These are phyloP conservation scores for Cyclaneusma minus DNA, from an alignment of 2,329 filamentous ascomycete species.

Conservation along the genomic window DNA sequence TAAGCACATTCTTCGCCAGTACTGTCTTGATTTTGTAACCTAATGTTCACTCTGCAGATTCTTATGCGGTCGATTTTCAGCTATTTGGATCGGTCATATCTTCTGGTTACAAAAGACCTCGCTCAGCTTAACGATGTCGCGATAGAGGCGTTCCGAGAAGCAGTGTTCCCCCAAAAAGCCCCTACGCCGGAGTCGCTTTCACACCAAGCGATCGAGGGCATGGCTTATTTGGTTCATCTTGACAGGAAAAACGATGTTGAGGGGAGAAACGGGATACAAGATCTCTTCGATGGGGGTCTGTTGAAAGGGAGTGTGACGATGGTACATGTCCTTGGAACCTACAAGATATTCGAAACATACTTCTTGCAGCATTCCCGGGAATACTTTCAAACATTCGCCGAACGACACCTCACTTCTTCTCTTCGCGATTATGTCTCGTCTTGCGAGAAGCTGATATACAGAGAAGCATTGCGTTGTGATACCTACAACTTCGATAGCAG, in stretches of 20 bases:
- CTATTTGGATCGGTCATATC: conserved; percentile 81
- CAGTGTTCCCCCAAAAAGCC: conserved; percentile 23
- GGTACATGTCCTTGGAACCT: conserved; percentile 73
- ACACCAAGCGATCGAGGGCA: conserved; percentile 33
- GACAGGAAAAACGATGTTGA: conserved; percentile 48
- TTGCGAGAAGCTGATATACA: conserved; percentile 51
- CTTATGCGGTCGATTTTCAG: conserved; percentile 81
- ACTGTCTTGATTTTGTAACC: neutral
- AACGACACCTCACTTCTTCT: conserved; percentile 41
- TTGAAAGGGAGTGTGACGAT: conserved; percentile 65
- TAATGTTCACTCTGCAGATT: conserved; percentile 29
- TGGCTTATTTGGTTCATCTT: conserved; percentile 59
- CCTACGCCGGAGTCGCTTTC: conserved; percentile 17
- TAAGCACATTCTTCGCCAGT: conserved; percentile 25
- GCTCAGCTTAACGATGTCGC: conserved; percentile 70
- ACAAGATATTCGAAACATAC: conserved; percentile 65
- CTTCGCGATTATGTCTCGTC: conserved; percentile 64
- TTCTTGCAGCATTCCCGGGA: conserved; percentile 52
- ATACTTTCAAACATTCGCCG: conserved; percentile 58
- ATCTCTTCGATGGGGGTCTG: conserved; percentile 43
- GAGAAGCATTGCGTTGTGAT: conserved; percentile 64
- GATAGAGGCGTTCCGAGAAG: conserved; percentile 56
- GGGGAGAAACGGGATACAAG: too few species aligned
- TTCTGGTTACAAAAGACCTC: conserved; percentile 56
- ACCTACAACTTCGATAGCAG: conserved; percentile 67